A percentile compares a stretch with the other conserved stretches of the same genome.
These are phyloP conservation scores for Picochlorum sp. DNA, from an alignment of 139 green algal species.

Conservation along the genomic window DNA sequence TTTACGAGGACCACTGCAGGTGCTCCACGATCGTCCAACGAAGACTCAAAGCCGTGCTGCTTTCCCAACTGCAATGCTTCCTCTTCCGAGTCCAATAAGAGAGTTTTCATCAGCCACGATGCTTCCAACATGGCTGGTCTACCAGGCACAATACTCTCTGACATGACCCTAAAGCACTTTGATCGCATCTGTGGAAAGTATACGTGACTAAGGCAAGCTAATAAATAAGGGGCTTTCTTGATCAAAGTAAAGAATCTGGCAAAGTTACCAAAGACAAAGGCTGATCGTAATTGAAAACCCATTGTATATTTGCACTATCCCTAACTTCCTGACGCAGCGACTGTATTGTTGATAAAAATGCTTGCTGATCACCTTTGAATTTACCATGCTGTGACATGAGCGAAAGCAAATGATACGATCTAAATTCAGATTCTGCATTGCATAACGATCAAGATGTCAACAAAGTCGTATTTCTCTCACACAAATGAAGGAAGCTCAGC, in stretches of 20 bases:
- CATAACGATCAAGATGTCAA: not conserved
- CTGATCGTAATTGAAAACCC: conserved; percentile 19
- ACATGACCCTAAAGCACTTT: conserved; percentile 10
- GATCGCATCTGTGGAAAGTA: conserved; percentile 42
- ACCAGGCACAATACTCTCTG: conserved; percentile 14
- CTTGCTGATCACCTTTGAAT: conserved; percentile 39
- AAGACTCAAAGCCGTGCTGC: conserved; percentile 10
- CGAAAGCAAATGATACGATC: conserved; percentile 60
- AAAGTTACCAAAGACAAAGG: conserved; percentile 33
- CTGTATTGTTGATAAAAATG: conserved; percentile 26
- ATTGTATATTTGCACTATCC: conserved; percentile 19
- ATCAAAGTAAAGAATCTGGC: conserved; percentile 47
- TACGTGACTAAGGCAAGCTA: conserved; percentile 50
- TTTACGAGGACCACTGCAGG: conserved; percentile 9
- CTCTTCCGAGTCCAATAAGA: conserved; percentile 20
- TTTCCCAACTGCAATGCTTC: conserved; percentile 10
- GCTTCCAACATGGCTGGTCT: conserved; percentile 8
- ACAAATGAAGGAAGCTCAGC: not conserved
- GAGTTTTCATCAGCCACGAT: conserved; percentile 16
- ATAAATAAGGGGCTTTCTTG: conserved; percentile 45
- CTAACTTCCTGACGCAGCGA: conserved; percentile 30
- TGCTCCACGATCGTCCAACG: not conserved
- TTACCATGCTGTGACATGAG: conserved; percentile 56
- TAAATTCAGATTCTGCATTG: conserved; percentile 58
- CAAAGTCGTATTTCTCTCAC: not conserved